These are phyloP conservation scores for Suillus subluteus DNA, from an alignment of 768 basidiomycete species.

Conservation along the genomic window DNA sequence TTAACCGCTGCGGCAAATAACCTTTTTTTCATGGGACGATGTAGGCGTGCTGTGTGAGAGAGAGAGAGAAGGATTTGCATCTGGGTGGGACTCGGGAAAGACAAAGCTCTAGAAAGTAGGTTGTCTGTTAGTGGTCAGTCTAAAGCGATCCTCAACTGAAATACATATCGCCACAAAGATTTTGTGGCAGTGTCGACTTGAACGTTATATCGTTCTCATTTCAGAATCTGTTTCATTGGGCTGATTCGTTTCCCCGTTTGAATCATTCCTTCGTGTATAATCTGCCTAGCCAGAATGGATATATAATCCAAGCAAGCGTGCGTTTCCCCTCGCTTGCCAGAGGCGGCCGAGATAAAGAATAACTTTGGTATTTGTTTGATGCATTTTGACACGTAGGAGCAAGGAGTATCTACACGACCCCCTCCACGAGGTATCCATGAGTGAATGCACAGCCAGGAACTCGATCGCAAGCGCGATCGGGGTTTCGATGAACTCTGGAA, in stretches of 20 bases:
- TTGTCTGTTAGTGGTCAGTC: too few species aligned
- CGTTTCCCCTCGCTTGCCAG: neutral
- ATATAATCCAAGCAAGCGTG: neutral
- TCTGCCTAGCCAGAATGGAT: neutral
- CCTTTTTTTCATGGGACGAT: too few species aligned
- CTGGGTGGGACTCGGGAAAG: too few species aligned
- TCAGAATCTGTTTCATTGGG: neutral
- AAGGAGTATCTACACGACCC: neutral
- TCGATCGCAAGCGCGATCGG: neutral
- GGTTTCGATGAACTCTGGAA: neutral
- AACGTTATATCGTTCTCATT: neutral
- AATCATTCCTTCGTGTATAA: too few species aligned
- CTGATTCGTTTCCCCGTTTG: neutral
- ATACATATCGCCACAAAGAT: too few species aligned
- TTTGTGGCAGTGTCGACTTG: neutral
- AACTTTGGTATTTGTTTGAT: neutral
- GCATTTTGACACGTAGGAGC: neutral
- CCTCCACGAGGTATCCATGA: neutral
- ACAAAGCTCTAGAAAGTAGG: too few species aligned
- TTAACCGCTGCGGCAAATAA: too few species aligned
- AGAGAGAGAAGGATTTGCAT: too few species aligned
- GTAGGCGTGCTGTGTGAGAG: too few species aligned
- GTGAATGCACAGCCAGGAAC: neutral
- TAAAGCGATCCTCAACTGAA: too few species aligned
- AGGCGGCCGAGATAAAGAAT: neutral